Base-by-base conservation (phyloP, 371 early-diverging fungal genomes). In the Astathelohania contejeani region DNA sequence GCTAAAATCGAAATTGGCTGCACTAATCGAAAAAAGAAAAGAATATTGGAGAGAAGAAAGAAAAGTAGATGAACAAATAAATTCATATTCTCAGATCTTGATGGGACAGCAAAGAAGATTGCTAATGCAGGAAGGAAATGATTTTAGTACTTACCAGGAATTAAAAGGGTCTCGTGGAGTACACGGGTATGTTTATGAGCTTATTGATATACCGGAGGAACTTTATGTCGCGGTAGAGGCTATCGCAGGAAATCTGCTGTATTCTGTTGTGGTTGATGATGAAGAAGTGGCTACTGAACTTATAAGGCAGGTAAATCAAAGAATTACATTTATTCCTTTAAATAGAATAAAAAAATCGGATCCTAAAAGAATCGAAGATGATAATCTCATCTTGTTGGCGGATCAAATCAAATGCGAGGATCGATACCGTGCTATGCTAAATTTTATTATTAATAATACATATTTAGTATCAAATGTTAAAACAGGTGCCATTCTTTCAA, bases 291-390 rank as follows among this genome's bases (percentile, higher is more conserved):
- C 92, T 0, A 76, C 84, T 0, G 63, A 62, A 10, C 62, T 94
- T 3, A 63, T 94, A 32, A 79, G 82, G 26, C 78, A 75, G 24
- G 73, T 92, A 75, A 80, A 78, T 57, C 90, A 90, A 3, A 80
- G 92, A 3, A 81, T 90, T 39, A 94, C 94, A 0, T 88, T 95
- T 68, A 88, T 95, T 78, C 94, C 96, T 0, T 73, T 96, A 37
- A 90, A 58, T 56, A 56, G 52, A 42, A 50, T 65, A 0, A 38
- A 44, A 29, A 6, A 19, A 20, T 27, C 50, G 27, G 42, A 23
- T 0, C 4, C 4, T 27, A 44, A 43, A 1, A 46, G 32, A 18
- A 40, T 63, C 24, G 28, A 61, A 26, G 52, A 51, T 45, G 40
- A 50, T 14, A 49, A 53, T 27, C 29, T 56, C 24, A 25, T 58